phyloP scores from a whole-genome alignment of 495 filamentous ascomycete species.

The Xylaria bambusicola region DNA sequence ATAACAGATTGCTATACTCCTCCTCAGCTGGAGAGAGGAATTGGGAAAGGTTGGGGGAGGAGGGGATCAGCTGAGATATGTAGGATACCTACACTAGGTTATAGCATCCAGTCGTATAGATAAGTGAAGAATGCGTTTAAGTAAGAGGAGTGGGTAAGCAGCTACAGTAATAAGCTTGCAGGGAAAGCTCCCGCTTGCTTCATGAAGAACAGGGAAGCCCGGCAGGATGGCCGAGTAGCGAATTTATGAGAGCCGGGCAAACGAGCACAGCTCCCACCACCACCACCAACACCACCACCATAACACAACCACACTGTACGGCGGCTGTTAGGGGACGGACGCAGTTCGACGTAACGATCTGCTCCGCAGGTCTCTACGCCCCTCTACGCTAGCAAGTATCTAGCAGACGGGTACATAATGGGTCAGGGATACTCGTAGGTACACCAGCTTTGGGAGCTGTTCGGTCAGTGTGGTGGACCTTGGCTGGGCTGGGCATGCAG shows the following conservation, averaged over 20 bases:
- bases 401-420: not conserved
- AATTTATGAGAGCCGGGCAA: conserved; percentile 6
- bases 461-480: conserved; percentile 10
- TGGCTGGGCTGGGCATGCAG: conserved; percentile 4
- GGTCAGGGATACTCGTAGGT: not conserved
- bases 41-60: not conserved
- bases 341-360: not conserved
- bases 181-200: conserved; percentile 4
- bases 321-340: not conserved
- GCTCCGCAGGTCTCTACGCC: conserved; percentile 13
- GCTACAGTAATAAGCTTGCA: conserved; percentile 12
- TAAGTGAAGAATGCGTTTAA: conserved; percentile 3
- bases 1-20: not conserved
- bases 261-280: not conserved
- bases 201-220: conserved; percentile 6
- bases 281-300: too few relatives aligned
- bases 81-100: not conserved
- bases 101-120: not conserved
- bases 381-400: not conserved
- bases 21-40: conserved; percentile 4
- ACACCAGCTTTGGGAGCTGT: not conserved
- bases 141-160: conserved; percentile 6
- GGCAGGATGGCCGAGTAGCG: conserved; percentile 8
- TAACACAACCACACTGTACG: too few relatives aligned
- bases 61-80: conserved; percentile 1